Base-by-base conservation (phyloP, 495 filamentous ascomycete species). In the Sporormia fimetaria region DNA sequence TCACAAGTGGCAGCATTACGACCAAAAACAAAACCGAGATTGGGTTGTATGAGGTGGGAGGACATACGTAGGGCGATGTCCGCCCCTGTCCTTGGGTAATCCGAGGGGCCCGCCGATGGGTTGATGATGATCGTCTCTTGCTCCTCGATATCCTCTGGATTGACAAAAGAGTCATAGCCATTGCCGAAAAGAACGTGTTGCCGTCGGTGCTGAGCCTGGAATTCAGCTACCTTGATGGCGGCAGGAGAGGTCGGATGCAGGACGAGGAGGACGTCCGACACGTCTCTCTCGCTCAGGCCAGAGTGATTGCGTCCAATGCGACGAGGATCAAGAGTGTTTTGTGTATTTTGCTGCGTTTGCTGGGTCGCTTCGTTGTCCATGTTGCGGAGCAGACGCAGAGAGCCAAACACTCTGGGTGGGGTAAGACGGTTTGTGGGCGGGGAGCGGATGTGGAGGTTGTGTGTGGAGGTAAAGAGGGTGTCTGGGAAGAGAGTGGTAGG, bases 251-350 rank as follows among this genome's bases (percentile, higher is more conserved):
- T 73, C 2, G 90, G 88, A 42, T 90, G 76, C 3, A 98, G 71
- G 32, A 94, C 79, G 61, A 84, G 92, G 35, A 95, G 73, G 44
- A 95, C 83, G 51, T 94, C 88, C 21, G 82, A 68, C 21, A 87
- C 69, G 52, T 94, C 87, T 44, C 84, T 65, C 28, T 85, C 81
- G 33, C 70, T 78, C 9, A 90, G 71, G 18, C 80, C 82, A 15
- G 86, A 88, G 47, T 75, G 78, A 52, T 81, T 76, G 46, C 77
- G 65, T 11, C 84, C 85, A 39, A 78, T 58, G 14, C 85, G 75
- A 31, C 85, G 74, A 27, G 85, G 83, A 58, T 93, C 88, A 40
- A 81, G 62, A 40, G 79, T 74, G 51, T 73, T 78, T 55, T 96
- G 87, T 1, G 90, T 95, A 30, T 78, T 74, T 70, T 69, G 73